Conservation (phyloP, 768 basidiomycete species). For the Suillus brevipes region DNA sequence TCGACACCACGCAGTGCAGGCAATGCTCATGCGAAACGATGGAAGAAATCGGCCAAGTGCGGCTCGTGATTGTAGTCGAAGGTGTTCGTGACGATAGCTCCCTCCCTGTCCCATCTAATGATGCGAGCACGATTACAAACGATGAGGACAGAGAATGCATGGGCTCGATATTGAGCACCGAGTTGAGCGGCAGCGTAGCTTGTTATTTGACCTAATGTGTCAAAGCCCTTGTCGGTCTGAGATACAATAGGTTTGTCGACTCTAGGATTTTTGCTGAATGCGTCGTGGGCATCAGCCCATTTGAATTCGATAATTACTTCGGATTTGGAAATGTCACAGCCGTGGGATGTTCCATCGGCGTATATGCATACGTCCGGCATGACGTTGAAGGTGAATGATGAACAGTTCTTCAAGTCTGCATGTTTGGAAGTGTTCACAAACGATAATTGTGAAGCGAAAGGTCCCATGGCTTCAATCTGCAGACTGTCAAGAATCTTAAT, state of each 20-base stretch:
- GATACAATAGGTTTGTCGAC: not conserved
- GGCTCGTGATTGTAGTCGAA: slow-evolving; percentile 25
- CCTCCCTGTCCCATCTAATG: slow-evolving; percentile 19
- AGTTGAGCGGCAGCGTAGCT: slow-evolving; percentile 19
- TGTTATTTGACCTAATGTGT: slow-evolving; percentile 22
- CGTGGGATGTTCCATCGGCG: not conserved
- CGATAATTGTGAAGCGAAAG: slow-evolving; percentile 4
- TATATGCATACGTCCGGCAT: slow-evolving; percentile 12
- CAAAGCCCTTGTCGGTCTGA: not conserved
- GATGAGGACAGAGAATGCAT: slow-evolving; percentile 19
- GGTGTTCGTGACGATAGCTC: slow-evolving; percentile 12
- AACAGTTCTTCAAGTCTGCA: not conserved
- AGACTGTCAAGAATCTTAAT: not conserved
- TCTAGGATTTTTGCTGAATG: not conserved
- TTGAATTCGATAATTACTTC: slow-evolving; percentile 15
- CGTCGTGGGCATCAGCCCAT: not conserved
- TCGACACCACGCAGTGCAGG: slow-evolving; percentile 23
- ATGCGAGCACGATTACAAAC: slow-evolving; percentile 10
- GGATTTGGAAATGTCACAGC: not conserved
- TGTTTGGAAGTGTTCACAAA: slow-evolving; percentile 1
- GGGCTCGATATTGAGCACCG: slow-evolving; percentile 18
- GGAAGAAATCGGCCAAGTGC: slow-evolving; percentile 23
- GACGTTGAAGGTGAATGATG: slow-evolving; percentile 2
- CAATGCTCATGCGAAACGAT: slow-evolving; percentile 21
- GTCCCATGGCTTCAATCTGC: slow-evolving; percentile 4